A percentile compares a stretch with the other conserved stretches of the same genome.
Conservation (phyloP, 345 rosid species). For the Populus davidiana region DNA sequence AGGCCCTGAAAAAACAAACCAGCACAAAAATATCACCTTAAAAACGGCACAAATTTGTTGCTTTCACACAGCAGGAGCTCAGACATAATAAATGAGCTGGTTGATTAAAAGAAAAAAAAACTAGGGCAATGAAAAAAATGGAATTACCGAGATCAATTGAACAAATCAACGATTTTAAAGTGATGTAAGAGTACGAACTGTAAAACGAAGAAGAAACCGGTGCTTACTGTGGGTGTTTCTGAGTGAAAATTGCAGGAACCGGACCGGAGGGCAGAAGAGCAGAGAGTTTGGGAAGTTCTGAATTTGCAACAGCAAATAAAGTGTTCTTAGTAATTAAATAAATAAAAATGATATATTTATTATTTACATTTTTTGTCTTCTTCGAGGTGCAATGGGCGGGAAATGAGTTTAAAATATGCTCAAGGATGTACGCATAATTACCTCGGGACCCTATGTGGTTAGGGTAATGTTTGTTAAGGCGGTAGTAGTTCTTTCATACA, state of each 20-base stretch:
- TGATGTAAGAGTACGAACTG: too few relatives aligned
- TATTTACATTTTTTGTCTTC: not conserved
- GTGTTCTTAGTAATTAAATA: too few relatives aligned
- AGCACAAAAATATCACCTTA: not conserved
- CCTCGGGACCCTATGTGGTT: not conserved
- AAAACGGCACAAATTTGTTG: too few relatives aligned
- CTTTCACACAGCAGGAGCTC: not conserved
- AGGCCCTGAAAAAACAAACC: slow-evolving; percentile 28
- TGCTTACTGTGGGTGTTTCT: too few relatives aligned
- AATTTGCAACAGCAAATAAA: not conserved
- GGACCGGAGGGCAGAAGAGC: not conserved
- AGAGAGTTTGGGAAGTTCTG: not conserved
- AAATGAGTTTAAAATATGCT: not conserved
- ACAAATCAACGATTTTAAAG: too few relatives aligned
- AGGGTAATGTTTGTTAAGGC: too few relatives aligned
- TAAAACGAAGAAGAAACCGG: too few relatives aligned
- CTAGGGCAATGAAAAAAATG: too few relatives aligned
- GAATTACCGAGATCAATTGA: too few relatives aligned
- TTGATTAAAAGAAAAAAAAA: too few relatives aligned
- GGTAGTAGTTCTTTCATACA: too few relatives aligned
- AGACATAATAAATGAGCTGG: not conserved
- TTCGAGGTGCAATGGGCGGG: slow-evolving; percentile 3
- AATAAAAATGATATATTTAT: not conserved
- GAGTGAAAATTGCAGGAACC: not conserved
- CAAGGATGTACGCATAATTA: not conserved